phyloP scores from a whole-genome alignment of 2,329 filamentous ascomycete species.

The Cladosporium sphaerospermum region DNA sequence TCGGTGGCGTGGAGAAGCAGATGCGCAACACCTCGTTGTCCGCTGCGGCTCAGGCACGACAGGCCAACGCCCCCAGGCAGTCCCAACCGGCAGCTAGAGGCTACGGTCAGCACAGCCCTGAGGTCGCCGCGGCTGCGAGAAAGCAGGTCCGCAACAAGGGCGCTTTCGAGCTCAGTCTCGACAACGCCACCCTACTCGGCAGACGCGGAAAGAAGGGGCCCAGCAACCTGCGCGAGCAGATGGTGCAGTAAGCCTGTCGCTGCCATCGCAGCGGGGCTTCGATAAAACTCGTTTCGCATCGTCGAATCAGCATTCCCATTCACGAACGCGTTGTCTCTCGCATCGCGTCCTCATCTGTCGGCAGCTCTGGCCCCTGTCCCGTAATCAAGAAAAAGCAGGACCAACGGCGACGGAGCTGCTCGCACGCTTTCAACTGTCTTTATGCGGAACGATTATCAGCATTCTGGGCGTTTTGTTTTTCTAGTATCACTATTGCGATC shows the following conservation, averaged over 20 bases:
- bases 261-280: background rate
- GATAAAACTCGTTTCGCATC: background rate
- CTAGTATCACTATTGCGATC: no score
- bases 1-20: conserved; percentile 75
- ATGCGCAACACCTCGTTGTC: conserved; percentile 77
- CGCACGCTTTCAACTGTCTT: background rate
- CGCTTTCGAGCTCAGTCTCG: conserved; percentile 84
- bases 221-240: conserved; percentile 39
- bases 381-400: no score
- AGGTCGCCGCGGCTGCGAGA: conserved; percentile 76
- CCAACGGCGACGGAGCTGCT: no score
- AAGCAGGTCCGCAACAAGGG: conserved; percentile 74
- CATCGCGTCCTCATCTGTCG: background rate
- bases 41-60: conserved; percentile 56
- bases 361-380: no score
- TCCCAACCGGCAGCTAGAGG: conserved; percentile 51
- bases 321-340: background rate
- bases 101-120: conserved; percentile 82
- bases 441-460: background rate
- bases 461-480: background rate
- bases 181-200: conserved; percentile 83
- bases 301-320: no score
- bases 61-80: conserved; percentile 37
- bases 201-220: conserved; percentile 52
- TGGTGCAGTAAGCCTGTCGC: conserved; percentile 15